Base-by-base conservation (phyloP, 768 basidiomycete genomes). In the Asterophora lycoperdoides region DNA sequence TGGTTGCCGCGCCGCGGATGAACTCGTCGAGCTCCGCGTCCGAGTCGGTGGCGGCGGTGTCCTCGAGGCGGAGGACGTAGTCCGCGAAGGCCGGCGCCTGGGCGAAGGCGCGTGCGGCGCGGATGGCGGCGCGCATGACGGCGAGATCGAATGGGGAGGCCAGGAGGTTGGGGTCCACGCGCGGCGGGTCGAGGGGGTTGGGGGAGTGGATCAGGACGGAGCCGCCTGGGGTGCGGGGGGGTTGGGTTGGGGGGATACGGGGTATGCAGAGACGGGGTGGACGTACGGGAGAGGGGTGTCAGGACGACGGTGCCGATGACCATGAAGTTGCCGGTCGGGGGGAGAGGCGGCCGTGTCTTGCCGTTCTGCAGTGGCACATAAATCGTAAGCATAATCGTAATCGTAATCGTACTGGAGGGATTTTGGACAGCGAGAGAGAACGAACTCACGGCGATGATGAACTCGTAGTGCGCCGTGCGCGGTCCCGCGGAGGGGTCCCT, bases 91-190 rank as follows among this genome's bases (percentile, higher is more conserved):
- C 60, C 13, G 58, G 50, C 1, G 61, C 63, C 28, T 58, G 41
- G 20, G 58, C 46, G 41, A 69, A 65, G 3, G 56, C 55, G 8
- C 56, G 53, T 8, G 53, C 54, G 6, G 57, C 44, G 33, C 60
- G 58, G 44, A 69, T 58, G 11, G 60, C 65, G 44, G 60, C 53
- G 5, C 55, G 55, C 63, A 68, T 63, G 29, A 55, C 54, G 26
- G 55, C 49, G 35, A 63, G 43, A 51, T 68, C 68, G 46, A 62
- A 59, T 2, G 51, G 48, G 8, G 62, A 60, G 28, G 41, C 54
- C 30, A 74, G 65, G 63, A 79, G 75, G 51, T 72, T 70, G 2
- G 76, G 75, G 56, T 81, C 70, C 60, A 81, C 72, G n/a, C 59
- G 38, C 1, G 79, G 78, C 15, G 58, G 46, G 41, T 65, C 67